Evolutionary conservation across 441 rosid species (phyloP).

Genomic region (Adansonia madagascariensis): DNA sequence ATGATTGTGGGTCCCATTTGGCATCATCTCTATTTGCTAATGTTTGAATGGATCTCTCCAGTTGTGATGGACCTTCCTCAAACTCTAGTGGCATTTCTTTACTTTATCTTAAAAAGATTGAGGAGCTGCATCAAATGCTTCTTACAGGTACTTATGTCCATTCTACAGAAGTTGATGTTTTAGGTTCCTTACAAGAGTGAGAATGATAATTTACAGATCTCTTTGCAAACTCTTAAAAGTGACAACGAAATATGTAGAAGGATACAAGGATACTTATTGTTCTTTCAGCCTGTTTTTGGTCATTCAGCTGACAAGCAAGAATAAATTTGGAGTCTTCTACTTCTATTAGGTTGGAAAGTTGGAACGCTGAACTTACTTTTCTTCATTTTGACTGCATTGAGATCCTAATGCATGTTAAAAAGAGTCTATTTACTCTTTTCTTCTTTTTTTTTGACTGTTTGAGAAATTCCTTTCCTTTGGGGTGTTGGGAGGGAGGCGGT

Average conservation of each 20-base stretch:
- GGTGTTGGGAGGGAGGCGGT: too few relatives aligned
- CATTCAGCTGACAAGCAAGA: slow-evolving; percentile 18
- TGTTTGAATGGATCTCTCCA: slow-evolving; percentile 58
- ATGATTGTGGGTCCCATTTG: slow-evolving; percentile 58
- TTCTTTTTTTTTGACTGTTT: too few relatives aligned
- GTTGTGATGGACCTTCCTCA: slow-evolving; percentile 54
- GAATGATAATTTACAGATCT: slow-evolving; percentile 9
- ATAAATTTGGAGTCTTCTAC: neutral
- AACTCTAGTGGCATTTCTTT: slow-evolving; percentile 49
- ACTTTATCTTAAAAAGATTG: slow-evolving; percentile 45
- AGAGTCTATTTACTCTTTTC: too few relatives aligned
- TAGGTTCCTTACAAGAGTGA: slow-evolving; percentile 19
- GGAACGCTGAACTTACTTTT: too few relatives aligned
- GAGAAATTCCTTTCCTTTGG: too few relatives aligned
- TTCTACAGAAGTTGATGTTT: slow-evolving; percentile 47
- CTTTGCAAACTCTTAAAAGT: neutral
- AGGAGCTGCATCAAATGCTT: slow-evolving; percentile 61
- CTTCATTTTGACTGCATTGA: too few relatives aligned
- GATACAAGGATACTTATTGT: slow-evolving; percentile 1
- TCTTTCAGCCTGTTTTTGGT: slow-evolving; percentile 21
- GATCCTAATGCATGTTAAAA: too few relatives aligned
- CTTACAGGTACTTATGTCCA: slow-evolving; percentile 64
- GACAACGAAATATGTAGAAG: neutral
- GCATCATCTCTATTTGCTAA: slow-evolving; percentile 64
- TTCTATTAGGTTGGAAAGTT: neutral